phyloP scores from a whole-genome alignment of 2,329 filamentous ascomycete genomes.

The Rhynchosporium secalis region DNA sequence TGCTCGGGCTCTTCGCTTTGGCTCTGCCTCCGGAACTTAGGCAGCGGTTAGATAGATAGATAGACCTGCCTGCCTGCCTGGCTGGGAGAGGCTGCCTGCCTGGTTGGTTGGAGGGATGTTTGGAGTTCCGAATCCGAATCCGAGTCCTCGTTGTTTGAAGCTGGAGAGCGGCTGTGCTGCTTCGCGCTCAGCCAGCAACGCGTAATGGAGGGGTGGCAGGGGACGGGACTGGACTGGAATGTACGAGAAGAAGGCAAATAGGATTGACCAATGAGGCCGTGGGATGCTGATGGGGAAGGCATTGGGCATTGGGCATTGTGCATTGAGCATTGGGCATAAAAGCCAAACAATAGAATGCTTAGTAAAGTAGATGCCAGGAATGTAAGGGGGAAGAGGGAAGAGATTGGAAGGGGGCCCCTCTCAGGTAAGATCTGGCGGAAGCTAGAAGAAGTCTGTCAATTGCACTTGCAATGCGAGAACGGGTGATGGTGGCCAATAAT shows the following conservation, averaged over 20 bases:
- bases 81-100: not conserved
- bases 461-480: not conserved
- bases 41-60: slow-evolving; percentile 25
- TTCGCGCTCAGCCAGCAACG: slow-evolving; percentile 14
- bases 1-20: not conserved
- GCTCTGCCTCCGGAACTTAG: slow-evolving; percentile 13
- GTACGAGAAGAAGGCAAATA: slow-evolving; percentile 3
- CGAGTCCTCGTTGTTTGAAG: slow-evolving; percentile 11
- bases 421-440: too few relatives aligned
- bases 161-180: slow-evolving; percentile 10
- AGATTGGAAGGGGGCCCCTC: not conserved
- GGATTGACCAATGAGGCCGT: slow-evolving; percentile 8
- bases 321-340: too few relatives aligned
- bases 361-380: not conserved
- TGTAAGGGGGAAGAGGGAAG: not conserved
- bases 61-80: not conserved
- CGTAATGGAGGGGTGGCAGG: not conserved
- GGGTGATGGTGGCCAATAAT: not conserved
- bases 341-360: not conserved
- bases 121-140: not conserved
- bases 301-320: slow-evolving; percentile 13
- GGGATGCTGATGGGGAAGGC: not conserved
- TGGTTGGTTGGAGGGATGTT: slow-evolving; percentile 10
- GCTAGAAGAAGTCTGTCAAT: not conserved
- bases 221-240: slow-evolving; percentile 2